Evolutionary conservation across 2,329 filamentous ascomycete species (phyloP).

Genomic region (Aspergillus awamori): DNA sequence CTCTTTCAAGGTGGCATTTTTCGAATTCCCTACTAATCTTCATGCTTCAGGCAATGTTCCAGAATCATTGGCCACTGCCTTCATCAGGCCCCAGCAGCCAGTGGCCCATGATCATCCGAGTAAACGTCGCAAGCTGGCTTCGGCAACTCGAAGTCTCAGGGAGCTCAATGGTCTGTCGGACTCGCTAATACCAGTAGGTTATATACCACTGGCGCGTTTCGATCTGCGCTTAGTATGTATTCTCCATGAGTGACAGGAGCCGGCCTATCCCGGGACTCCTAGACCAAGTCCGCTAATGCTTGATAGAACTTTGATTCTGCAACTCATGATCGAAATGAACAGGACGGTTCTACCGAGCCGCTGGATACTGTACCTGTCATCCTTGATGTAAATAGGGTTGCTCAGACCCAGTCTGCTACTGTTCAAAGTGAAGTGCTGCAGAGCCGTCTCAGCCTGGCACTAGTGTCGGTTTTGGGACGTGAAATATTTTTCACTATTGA

Average conservation of each 20-base stretch:
- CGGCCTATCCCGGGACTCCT: neutral
- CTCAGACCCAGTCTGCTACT: neutral
- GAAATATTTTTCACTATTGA: conserved; percentile 24
- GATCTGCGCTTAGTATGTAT: conserved; percentile 35
- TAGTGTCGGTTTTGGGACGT: conserved; percentile 22
- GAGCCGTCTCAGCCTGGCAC: conserved; percentile 25
- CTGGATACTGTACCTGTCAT: conserved; percentile 25
- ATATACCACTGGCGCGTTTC: conserved; percentile 38
- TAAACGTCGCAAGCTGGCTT: conserved; percentile 39
- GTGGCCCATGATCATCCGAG: conserved; percentile 25
- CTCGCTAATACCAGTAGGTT: conserved; percentile 28
- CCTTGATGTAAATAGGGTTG: conserved; percentile 15
- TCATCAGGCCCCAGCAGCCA: conserved; percentile 21
- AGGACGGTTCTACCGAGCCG: neutral
- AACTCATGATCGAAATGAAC: neutral
- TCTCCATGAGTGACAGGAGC: neutral
- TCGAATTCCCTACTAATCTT: conserved; percentile 4
- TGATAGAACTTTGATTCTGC: conserved; percentile 24
- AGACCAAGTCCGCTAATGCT: neutral
- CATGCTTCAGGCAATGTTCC: conserved; percentile 26
- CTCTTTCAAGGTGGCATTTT: neutral
- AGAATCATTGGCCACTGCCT: conserved; percentile 26
- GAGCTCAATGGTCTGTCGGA: conserved; percentile 20
- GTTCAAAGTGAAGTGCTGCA: neutral
- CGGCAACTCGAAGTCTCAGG: conserved; percentile 22